phyloP scores from a whole-genome alignment of 208 protist species.

The Trypanosoma congolense region DNA sequence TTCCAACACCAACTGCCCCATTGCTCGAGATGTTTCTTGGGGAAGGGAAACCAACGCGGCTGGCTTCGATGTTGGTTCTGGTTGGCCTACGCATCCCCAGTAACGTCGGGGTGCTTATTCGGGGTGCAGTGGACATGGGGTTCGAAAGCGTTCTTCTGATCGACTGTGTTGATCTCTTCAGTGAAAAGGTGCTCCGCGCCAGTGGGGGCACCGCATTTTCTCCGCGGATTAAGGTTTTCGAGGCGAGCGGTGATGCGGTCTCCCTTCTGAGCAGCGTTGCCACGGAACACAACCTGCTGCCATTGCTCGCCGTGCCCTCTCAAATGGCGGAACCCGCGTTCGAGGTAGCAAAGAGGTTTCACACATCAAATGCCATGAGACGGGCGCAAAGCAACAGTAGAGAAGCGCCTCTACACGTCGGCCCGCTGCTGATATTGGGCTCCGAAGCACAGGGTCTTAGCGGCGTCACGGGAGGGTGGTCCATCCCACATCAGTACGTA shows the following conservation, averaged over 20 bases:
- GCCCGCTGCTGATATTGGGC: constrained; percentile 72
- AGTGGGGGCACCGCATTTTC: constrained; percentile 68
- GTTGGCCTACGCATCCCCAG: constrained; percentile 81
- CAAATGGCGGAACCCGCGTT: constrained; percentile 65
- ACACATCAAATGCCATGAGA: constrained; percentile 31
- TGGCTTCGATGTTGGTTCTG: constrained; percentile 64
- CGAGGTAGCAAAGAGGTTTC: constrained; percentile 60
- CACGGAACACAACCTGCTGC: constrained; percentile 51
- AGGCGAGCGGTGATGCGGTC: constrained; percentile 26
- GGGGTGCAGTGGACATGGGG: constrained; percentile 66
- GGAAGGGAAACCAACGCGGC: constrained; percentile 15
- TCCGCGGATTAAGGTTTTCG: constrained; percentile 47
- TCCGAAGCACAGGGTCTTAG: constrained; percentile 69
- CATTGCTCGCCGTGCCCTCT: constrained; percentile 70
- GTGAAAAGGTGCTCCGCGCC: constrained; percentile 84
- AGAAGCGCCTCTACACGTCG: constrained; percentile 8
- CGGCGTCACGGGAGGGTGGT: constrained; percentile 46
- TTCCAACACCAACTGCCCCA: constrained; percentile 26
- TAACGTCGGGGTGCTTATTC: constrained; percentile 71
- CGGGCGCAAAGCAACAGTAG: background rate
- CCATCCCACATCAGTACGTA: constrained; percentile 48
- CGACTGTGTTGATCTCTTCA: constrained; percentile 63
- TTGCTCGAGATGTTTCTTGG: constrained; percentile 14
- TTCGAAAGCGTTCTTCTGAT: constrained; percentile 69
- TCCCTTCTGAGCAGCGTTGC: constrained; percentile 58